Conservation (phyloP, 345 rosid species). For the Populus tremula region DNA sequence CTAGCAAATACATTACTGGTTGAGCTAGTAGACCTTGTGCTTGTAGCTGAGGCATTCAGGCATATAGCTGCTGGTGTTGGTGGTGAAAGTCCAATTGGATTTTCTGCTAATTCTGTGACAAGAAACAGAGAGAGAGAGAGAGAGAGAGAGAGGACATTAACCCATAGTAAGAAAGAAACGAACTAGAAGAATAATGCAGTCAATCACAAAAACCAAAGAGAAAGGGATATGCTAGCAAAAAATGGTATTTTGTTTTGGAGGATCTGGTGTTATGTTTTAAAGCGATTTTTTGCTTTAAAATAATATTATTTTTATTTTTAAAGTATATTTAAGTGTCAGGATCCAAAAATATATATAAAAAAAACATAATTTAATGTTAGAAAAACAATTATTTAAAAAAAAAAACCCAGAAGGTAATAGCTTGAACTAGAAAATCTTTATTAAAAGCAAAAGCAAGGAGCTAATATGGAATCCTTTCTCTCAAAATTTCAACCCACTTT, state of each 20-base stretch:
- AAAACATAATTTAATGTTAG: too few relatives aligned
- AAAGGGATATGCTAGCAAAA: neutral
- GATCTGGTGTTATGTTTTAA: too few relatives aligned
- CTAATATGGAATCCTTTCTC: slow-evolving; percentile 49
- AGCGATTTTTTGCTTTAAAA: too few relatives aligned
- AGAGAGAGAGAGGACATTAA: neutral
- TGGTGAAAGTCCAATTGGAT: slow-evolving; percentile 36
- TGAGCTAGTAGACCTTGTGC: slow-evolving; percentile 26
- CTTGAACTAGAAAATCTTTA: slow-evolving; percentile 24
- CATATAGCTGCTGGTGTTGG: slow-evolving; percentile 22
- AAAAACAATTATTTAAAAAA: too few relatives aligned
- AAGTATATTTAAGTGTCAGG: too few relatives aligned
- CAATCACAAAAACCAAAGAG: neutral
- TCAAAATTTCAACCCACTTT: slow-evolving; percentile 4
- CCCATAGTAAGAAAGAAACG: neutral
- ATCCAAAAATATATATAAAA: too few relatives aligned
- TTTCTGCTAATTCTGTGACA: slow-evolving; percentile 53
- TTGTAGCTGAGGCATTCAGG: slow-evolving; percentile 13
- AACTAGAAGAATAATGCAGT: slow-evolving; percentile 4
- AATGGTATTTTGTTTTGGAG: slow-evolving; percentile 9
- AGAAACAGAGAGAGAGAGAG: neutral
- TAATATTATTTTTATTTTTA: too few relatives aligned
- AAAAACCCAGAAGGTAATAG: neutral
- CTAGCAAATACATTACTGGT: slow-evolving; percentile 42
- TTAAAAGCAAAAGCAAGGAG: slow-evolving; percentile 23